Base-by-base conservation (phyloP, 2,329 filamentous ascomycete species). In the Aspergillus aculeatinus region DNA sequence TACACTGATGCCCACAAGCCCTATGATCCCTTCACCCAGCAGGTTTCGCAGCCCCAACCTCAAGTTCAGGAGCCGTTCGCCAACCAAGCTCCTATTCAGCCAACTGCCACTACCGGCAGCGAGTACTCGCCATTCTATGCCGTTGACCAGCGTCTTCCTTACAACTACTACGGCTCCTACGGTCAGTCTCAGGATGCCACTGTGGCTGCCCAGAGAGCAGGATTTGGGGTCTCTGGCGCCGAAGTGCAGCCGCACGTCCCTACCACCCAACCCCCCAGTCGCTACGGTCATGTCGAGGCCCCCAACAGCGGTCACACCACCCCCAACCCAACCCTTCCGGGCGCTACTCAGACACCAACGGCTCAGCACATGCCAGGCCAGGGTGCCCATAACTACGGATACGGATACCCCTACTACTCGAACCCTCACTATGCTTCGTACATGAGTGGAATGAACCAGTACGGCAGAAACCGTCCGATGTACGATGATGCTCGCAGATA, bases 241-340 rank as follows among this genome's bases (percentile, higher is more conserved):
- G 86, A 88, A 81, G 86, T 79, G 76, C 84, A 77, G 79, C 83
- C 82, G 68, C 80, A 82, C 59, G 69, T 78, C 81, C 64, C 89
- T 82, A 81, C 85, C 72, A 79, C 88, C 83, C 92, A 92, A 74
- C 87, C 89, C 44, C 91, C 93, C 74, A 90, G 87, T 74, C 89
- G 88, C 67, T 89, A 88, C 70, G 84, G 78, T 51, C 80, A 87
- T 79, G 74, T 83, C 61, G 82, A 86, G 63, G 92, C 96, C 58
- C 90, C 92, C 70, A 92, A 89, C 80, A 96, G 92, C 74, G 94
- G 92, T 49, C 89, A 95, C 75, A 94, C 89, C 70, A 97, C 93
- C 2, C 93, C 94, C 39, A 95, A 96, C 79, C 92, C 93, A 29
- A 83, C 88, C 47, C 76, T 85, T 61, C 82, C 83, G 60, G 80